Evolutionary conservation across 176 grass and related monocot genomes (phyloP), one percentile per base, ranked within the genome.

Genomic region (Saccharum officinarum): DNA sequence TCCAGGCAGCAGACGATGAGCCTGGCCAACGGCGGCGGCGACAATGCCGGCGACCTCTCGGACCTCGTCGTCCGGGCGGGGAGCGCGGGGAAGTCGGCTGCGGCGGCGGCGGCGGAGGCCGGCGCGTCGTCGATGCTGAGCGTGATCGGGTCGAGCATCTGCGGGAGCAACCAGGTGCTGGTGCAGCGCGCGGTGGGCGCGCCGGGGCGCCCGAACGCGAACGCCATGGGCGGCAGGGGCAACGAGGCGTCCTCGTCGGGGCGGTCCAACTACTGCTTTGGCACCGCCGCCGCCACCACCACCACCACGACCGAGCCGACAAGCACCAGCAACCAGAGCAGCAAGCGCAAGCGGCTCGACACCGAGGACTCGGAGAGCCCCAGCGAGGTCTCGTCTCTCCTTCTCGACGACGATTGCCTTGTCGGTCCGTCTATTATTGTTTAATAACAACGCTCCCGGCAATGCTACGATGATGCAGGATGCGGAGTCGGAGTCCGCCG

Each of bases 311-410:
- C 89, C 16, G 83, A 86, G 87, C 83, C 86, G 26, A 85, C 84
- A 42, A 97, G 94, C 85, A 84, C 79, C n/a, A 87, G 87, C 87
- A 90, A 89, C 82, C 80, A 71, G 30, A 90, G 89, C 70, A 90
- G 76, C 82, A 95, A 94, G 89, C 89, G 91, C 80, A 98, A 90
- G 84, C 82, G 82, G 38, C 91, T 91, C n/a, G 94, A 96, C 79
- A 77, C 83, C 16, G 93, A 99, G 67, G 88, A 99, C 64, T 92
- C 82, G 0, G 94, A 90, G 78, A 94, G 92, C 73, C 93, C 88
- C 69, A 90, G 90, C 71, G 92, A 96, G 90, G 95, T 94, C 50
- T 55, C 17, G 50, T 59, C 52, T 6, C 17, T 20, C 50, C 17
- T 54, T 52, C 12, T 14, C 0, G 16, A 20, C 17, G 50, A 39